Percentiles rank a stretch among this genome's conserved stretches.
Evolutionary conservation across 1,284 basidiomycete genomes (phyloP).

Genomic region (Sporisorium graminicola): DNA sequence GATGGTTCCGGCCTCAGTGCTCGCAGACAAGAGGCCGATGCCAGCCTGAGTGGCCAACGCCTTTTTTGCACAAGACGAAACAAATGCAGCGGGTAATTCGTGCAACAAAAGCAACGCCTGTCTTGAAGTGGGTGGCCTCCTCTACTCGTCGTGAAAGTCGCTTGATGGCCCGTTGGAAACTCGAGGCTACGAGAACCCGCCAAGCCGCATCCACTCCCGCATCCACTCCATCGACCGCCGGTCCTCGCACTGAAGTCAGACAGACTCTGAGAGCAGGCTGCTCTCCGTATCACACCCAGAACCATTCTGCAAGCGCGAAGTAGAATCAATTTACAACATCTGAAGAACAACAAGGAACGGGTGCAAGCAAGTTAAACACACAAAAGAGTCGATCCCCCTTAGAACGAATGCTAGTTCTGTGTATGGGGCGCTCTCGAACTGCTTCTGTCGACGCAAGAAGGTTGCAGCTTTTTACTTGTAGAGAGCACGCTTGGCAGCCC

Average conservation of each 20-base stretch:
- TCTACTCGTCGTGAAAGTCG: neutral
- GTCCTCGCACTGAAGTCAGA: neutral
- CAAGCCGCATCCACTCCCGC: neutral
- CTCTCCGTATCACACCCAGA: neutral
- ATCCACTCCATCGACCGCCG: neutral
- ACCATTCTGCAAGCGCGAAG: neutral
- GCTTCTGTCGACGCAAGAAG: neutral
- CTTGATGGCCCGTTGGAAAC: neutral
- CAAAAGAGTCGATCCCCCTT: neutral
- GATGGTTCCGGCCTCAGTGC: neutral
- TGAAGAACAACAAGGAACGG: constrained; percentile 1
- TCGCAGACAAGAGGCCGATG: neutral
- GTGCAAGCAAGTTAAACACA: neutral
- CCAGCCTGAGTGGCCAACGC: neutral
- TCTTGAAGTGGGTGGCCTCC: too few species aligned
- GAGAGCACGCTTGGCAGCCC: constrained; percentile 65
- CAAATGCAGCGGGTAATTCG: neutral
- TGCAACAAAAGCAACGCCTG: neutral
- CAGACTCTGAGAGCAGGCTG: neutral
- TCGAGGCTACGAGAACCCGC: neutral
- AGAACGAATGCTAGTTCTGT: neutral
- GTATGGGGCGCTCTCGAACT: neutral
- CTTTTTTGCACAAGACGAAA: neutral
- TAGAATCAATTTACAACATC: constrained; percentile 10
- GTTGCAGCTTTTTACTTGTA: constrained; percentile 49